Evolutionary conservation across 2,329 filamentous ascomycete genomes (phyloP).

Genomic region (Fusarium sp.): DNA sequence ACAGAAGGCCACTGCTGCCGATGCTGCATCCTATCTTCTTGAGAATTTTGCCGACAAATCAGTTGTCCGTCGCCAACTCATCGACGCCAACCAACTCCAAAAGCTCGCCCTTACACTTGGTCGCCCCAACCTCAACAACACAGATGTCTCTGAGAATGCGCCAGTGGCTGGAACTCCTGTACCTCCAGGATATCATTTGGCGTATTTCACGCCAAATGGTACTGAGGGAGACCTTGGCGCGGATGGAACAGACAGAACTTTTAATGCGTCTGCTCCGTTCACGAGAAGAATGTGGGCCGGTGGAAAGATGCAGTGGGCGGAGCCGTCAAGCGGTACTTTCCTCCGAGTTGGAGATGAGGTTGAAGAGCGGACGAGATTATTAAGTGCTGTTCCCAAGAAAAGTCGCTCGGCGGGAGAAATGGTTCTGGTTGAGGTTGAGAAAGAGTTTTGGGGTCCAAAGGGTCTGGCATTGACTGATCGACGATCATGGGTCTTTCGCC

Average conservation of each 20-base stretch:
- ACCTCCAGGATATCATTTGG: conserved; percentile 71
- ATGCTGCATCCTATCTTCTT: conserved; percentile 49
- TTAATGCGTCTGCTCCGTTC: conserved; percentile 70
- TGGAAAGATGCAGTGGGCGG: conserved; percentile 65
- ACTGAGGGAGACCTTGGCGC: conserved; percentile 65
- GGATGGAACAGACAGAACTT: conserved; percentile 71
- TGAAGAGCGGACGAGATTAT: conserved; percentile 66
- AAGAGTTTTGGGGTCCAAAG: conserved; percentile 64
- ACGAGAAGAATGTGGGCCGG: conserved; percentile 77
- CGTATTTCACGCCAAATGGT: conserved; percentile 71
- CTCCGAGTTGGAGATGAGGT: conserved; percentile 67
- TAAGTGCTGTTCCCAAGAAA: conserved; percentile 65
- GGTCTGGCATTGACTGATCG: conserved; percentile 66
- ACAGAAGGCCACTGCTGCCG: conserved; percentile 36
- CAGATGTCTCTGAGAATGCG: conserved; percentile 52
- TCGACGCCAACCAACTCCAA: conserved; percentile 73
- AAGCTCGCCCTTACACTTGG: conserved; percentile 70
- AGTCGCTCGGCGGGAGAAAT: conserved; percentile 68
- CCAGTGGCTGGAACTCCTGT: conserved; percentile 60
- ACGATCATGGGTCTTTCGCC: conserved; percentile 63
- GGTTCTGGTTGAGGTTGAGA: conserved; percentile 74
- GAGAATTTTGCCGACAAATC: conserved; percentile 45
- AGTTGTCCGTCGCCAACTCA: conserved; percentile 55
- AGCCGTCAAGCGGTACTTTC: conserved; percentile 1
- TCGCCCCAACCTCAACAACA: conserved; percentile 56